Base-by-base conservation (phyloP, 306 rosid species). In the Datisca glomerata region DNA sequence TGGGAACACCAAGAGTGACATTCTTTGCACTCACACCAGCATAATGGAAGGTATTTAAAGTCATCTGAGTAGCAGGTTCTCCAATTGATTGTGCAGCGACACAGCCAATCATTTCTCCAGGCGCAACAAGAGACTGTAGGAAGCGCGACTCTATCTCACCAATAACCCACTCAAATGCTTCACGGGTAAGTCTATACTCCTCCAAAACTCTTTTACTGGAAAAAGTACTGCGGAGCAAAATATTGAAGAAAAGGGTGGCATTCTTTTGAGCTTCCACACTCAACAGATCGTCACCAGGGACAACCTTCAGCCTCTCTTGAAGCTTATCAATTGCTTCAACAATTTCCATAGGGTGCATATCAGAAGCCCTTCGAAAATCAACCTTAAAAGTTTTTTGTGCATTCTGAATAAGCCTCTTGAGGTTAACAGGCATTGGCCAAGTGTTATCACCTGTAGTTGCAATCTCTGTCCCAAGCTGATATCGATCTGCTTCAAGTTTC, bases 1-100 rank as follows among this genome's bases (percentile, higher is more conserved):
- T 75, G 46, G 98, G 98, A 49, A 89, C 98, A 68, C 98, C 98
- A 18, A 89, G 79, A 10, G 98, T 89, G 43, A 89, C 98, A 23
- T 89, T 89, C 83, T 89, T 89, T 35, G 98, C 98, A 80, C 98
- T 89, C 35, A 89, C 98, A 80, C 98, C 98, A 57, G 98, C 98
- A 64, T 80, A 89, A 28, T 89, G 98, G 66, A 89, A 89, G 45
- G 98, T 89, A 73, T 89, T 89, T n/a, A 89, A 85, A 42, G 98
- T 89, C 98, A 89, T 89, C 80, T 89, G 98, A 52, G 98, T 89
- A 16, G 98, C 98, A 40, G 98, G 98, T 41, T 89, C 95, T 51
- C 98, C 98, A 49, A 89, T 89, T 37, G 93, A 89, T 45, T 89
- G 98, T 25, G 98, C 98, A 42, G 98, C 98, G 24, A 89, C 91